Percentiles rank a stretch among this genome's conserved stretches.
phyloP scores from a whole-genome alignment of 1,284 basidiomycete genomes.

The Puccinia hordei region DNA sequence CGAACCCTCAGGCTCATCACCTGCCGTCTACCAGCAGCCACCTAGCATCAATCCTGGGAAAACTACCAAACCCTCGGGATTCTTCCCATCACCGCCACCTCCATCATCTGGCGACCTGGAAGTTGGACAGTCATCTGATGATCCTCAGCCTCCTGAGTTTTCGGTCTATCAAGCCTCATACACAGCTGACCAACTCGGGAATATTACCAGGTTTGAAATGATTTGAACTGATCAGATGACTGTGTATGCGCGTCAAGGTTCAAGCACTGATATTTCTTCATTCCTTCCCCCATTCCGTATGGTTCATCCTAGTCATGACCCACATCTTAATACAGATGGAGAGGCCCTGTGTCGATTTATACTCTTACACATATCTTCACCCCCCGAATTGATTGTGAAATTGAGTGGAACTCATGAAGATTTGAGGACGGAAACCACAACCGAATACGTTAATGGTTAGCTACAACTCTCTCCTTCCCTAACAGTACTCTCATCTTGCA shows the following conservation, averaged over 20 bases:
- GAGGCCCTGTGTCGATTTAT: conserved; percentile 45
- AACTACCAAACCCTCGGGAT: not conserved
- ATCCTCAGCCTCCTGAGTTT: conserved; percentile 26
- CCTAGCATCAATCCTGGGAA: not conserved
- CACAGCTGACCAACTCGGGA: conserved; percentile 18
- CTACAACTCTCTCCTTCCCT: not conserved
- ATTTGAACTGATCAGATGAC: not conserved
- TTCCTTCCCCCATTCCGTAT: not conserved
- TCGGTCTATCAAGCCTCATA: conserved; percentile 45
- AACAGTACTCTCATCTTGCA: not conserved
- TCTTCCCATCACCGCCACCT: not conserved
- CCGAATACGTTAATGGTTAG: conserved; percentile 38
- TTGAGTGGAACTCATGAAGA: conserved; percentile 45
- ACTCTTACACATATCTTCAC: conserved; percentile 32
- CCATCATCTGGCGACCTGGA: not conserved
- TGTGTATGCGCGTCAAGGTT: not conserved
- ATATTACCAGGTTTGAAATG: conserved; percentile 34
- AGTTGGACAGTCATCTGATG: not conserved
- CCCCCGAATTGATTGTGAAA: conserved; percentile 32
- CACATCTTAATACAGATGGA: conserved; percentile 39
- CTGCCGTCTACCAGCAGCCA: not conserved
- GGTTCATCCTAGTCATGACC: conserved; percentile 17
- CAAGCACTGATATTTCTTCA: not conserved
- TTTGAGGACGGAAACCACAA: conserved; percentile 27
- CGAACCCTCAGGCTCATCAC: not conserved